Evolutionary conservation across 441 rosid species (phyloP).

Genomic region (Eutrema salsugineum): DNA sequence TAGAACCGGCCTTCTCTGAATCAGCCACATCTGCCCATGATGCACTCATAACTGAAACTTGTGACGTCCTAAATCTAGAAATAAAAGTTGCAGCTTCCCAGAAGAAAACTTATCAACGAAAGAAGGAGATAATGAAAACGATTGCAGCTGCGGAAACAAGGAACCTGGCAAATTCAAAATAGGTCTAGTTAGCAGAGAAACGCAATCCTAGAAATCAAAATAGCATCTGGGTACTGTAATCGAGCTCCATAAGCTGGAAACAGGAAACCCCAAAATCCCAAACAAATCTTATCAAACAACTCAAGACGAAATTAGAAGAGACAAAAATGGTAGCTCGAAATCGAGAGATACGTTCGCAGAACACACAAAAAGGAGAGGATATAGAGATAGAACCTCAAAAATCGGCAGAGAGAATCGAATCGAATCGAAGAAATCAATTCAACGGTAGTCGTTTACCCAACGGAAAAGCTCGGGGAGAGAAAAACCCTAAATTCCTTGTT

Average conservation of each 20-base stretch:
- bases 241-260: constrained; percentile 11
- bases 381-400: constrained; percentile 21
- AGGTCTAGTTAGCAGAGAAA: constrained; percentile 12
- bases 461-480: constrained; percentile 16
- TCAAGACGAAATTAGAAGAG: constrained; percentile 5
- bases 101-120: not conserved
- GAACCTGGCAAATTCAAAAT: constrained; percentile 31
- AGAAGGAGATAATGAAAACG: not conserved
- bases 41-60: constrained; percentile 30
- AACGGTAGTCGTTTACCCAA: constrained; percentile 19
- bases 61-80: constrained; percentile 1
- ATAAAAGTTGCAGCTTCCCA: not conserved
- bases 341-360: not conserved
- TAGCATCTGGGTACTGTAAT: not conserved
- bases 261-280: not conserved
- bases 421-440: constrained; percentile 18
- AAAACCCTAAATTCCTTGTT: constrained; percentile 28
- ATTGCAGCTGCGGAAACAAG: constrained; percentile 21
- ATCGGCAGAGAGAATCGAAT: constrained; percentile 25
- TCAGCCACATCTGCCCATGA: constrained; percentile 44
- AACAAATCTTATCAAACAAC: constrained; percentile 12
- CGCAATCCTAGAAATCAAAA: constrained; percentile 2
- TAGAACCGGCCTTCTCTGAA: constrained; percentile 31
- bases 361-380: not conserved
- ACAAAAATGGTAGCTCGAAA: constrained; percentile 5